phyloP scores from a whole-genome alignment of 2,329 filamentous ascomycete genomes.

The Boeremia lycopersici region DNA sequence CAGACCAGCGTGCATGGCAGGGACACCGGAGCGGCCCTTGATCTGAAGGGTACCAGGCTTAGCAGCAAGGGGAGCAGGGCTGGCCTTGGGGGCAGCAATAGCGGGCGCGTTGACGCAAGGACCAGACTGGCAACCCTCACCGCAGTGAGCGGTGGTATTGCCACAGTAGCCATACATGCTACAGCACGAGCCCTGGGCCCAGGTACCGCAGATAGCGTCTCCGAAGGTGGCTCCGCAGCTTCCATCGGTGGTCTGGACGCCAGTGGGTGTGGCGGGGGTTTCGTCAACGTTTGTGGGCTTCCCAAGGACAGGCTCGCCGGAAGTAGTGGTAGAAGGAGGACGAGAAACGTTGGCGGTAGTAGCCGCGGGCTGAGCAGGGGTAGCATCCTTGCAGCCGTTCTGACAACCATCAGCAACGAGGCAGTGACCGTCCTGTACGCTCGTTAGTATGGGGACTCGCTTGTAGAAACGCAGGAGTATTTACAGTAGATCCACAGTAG shows the following conservation, averaged over 20 bases:
- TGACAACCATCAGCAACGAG: constrained; percentile 48
- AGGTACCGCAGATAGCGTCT: constrained; percentile 59
- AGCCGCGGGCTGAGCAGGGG: constrained; percentile 8
- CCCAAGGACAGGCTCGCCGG: constrained; percentile 47
- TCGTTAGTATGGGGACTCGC: background rate
- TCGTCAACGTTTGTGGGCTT: constrained; percentile 30
- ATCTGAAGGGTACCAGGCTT: constrained; percentile 56
- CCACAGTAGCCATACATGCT: constrained; percentile 64
- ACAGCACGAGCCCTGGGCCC: constrained; percentile 60
- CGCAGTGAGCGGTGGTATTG: constrained; percentile 58
- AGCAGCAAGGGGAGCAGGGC: constrained; percentile 53
- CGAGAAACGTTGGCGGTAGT: constrained; percentile 26
- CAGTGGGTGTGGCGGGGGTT: constrained; percentile 27
- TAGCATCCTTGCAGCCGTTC: constrained; percentile 45
- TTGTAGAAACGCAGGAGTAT: background rate
- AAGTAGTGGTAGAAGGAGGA: constrained; percentile 40
- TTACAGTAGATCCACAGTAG: constrained; percentile 44
- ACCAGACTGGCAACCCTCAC: constrained; percentile 61
- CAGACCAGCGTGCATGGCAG: constrained; percentile 66
- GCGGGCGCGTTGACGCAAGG: constrained; percentile 54
- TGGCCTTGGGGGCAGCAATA: constrained; percentile 49
- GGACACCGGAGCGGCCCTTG: constrained; percentile 64
- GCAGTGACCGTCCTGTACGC: constrained; percentile 41
- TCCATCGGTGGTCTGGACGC: constrained; percentile 56
- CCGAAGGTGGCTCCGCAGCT: constrained; percentile 59